These are phyloP conservation scores for Clonostachys solani DNA, from an alignment of 2,329 filamentous ascomycete species.

Conservation along the genomic window DNA sequence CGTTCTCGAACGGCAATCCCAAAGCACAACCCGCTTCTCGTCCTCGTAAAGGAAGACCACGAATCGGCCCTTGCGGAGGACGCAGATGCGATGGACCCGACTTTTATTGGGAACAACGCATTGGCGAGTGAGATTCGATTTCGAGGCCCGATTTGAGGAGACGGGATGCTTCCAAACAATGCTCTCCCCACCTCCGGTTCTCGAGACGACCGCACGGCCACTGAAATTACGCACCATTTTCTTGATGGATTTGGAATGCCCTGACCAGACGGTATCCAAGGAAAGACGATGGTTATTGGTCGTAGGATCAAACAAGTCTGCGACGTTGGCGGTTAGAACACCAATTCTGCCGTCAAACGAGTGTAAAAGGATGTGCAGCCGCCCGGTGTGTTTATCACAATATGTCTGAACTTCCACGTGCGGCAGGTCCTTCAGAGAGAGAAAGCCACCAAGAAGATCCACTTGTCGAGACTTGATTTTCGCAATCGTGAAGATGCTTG, in stretches of 20 bases:
- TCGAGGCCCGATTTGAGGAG: conserved; percentile 31
- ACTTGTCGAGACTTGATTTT: conserved; percentile 62
- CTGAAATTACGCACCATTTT: conserved; percentile 85
- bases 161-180: conserved; percentile 73
- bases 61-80: conserved; percentile 73
- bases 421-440: conserved; percentile 11
- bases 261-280: conserved; percentile 70
- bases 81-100: conserved; percentile 75
- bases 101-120: conserved; percentile 63
- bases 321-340: conserved; percentile 74
- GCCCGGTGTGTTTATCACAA: conserved; percentile 59
- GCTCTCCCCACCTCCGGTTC: conserved; percentile 73
- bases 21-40: conserved; percentile 64
- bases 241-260: conserved; percentile 74
- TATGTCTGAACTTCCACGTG: conserved; percentile 72
- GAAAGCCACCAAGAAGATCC: conserved; percentile 32
- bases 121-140: conserved; percentile 51
- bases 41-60: conserved; percentile 72
- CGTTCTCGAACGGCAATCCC: conserved; percentile 65
- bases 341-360: conserved; percentile 82
- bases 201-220: conserved; percentile 75
- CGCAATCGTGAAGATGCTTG: conserved; percentile 80
- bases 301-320: conserved; percentile 73
- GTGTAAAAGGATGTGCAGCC: conserved; percentile 73
- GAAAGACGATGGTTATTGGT: conserved; percentile 56